phyloP scores from a whole-genome alignment of 2,329 filamentous ascomycete species.

The Aspergillus pseudonomiae region DNA sequence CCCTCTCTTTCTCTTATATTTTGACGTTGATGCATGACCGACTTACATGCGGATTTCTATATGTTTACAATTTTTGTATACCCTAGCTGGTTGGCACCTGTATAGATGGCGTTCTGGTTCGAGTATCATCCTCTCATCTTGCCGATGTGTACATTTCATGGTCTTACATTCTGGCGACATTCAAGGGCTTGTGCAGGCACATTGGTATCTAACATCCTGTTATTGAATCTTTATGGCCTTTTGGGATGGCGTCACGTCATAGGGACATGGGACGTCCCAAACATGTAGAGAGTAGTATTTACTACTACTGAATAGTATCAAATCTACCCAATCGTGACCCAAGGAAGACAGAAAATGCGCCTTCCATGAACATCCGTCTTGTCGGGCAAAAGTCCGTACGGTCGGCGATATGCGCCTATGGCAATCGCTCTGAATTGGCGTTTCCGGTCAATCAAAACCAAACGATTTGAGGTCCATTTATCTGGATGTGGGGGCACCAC shows the following conservation, averaged over 20 bases:
- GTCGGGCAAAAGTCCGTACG: neutral
- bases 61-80: constrained; percentile 27
- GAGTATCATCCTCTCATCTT: constrained; percentile 9
- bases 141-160: neutral
- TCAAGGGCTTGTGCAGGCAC: constrained; percentile 9
- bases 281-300: neutral
- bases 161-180: neutral
- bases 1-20: constrained; percentile 13
- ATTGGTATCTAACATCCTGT: neutral
- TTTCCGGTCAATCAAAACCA: neutral
- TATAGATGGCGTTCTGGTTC: constrained; percentile 36
- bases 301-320: neutral
- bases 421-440: neutral
- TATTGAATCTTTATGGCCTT: neutral
- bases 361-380: neutral
- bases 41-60: constrained; percentile 1
- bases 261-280: neutral
- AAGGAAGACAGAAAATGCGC: neutral
- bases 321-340: neutral
- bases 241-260: neutral
- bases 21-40: neutral
- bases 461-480: neutral
- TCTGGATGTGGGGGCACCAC: neutral
- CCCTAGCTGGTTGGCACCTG: constrained; percentile 34
- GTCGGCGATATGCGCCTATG: constrained; percentile 17